Percentiles rank a stretch among this genome's conserved stretches.
These are phyloP conservation scores for Exophiala alcalophila DNA, from an alignment of 2,329 filamentous ascomycete genomes.

Conservation along the genomic window DNA sequence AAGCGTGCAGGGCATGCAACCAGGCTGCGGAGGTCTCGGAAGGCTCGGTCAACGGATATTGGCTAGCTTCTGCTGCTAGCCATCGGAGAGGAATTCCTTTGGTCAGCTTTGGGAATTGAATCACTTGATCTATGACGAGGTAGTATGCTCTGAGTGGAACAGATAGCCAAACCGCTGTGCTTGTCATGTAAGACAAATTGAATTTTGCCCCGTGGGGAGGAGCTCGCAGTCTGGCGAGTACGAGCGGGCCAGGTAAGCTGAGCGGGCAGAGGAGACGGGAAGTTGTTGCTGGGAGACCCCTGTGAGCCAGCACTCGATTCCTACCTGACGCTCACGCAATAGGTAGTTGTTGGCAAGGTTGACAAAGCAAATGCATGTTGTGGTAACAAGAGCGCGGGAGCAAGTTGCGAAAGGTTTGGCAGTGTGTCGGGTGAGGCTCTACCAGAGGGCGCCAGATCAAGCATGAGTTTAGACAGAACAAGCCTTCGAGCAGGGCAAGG, in stretches of 20 bases:
- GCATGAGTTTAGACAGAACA: too few species aligned
- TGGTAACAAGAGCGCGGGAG: too few species aligned
- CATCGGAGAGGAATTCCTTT: conserved; percentile 1
- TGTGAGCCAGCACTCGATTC: conserved; percentile 1
- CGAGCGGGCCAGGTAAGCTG: conserved; percentile 7
- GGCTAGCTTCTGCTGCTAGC: not conserved
- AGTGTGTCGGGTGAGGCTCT: too few species aligned
- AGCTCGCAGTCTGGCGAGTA: conserved; percentile 1
- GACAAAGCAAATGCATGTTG: too few species aligned
- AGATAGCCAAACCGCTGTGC: conserved; percentile 5
- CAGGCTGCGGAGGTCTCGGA: conserved; percentile 18
- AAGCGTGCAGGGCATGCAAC: conserved; percentile 1
- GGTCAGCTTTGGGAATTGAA: not conserved
- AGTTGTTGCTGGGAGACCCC: not conserved
- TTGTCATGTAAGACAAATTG: conserved; percentile 1
- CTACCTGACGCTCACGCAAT: not conserved
- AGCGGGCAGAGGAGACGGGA: conserved; percentile 1
- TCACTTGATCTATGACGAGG: conserved; percentile 24
- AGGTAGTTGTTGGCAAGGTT: conserved; percentile 3
- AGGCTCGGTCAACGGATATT: conserved; percentile 12
- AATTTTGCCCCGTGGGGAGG: conserved; percentile 8
- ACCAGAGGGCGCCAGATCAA: too few species aligned
- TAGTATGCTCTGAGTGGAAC: not conserved
- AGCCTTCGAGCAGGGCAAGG: too few species aligned
- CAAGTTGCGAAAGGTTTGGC: too few species aligned